A percentile compares a stretch with the other conserved stretches of the same genome.
These are phyloP conservation scores for Fraxinus dipetala DNA, from an alignment of 305 asterid genomes.

Conservation along the genomic window DNA sequence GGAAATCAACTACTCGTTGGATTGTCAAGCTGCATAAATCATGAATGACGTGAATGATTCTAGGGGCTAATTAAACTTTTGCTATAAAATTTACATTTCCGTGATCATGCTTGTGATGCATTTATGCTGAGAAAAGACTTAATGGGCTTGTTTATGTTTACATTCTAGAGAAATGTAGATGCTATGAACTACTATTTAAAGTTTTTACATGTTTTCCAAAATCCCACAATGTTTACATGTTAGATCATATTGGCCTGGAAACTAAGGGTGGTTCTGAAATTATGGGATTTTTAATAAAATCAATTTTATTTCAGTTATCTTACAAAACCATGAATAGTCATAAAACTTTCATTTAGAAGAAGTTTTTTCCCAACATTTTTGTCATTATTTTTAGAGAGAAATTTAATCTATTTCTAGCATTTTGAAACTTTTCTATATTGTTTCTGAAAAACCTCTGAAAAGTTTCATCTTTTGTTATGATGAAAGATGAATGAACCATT, in stretches of 20 bases:
- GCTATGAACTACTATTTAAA: neutral
- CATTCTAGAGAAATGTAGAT: neutral
- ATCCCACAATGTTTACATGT: neutral
- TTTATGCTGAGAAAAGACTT: neutral
- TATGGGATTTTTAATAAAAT: neutral
- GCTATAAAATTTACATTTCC: neutral
- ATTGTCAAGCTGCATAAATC: neutral
- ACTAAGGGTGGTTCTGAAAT: neutral
- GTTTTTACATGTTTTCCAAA: neutral
- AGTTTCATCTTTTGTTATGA: neutral
- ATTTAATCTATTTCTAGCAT: neutral
- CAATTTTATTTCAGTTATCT: neutral
- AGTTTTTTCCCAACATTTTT: neutral
- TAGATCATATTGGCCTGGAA: neutral
- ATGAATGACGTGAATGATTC: neutral
- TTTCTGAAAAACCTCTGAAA: neutral
- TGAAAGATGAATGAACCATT: neutral
- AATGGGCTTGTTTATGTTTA: neutral
- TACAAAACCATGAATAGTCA: neutral
- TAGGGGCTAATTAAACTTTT: neutral
- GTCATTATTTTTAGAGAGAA: neutral
- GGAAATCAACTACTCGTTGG: neutral
- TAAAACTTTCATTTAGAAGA: neutral
- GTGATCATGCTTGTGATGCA: neutral
- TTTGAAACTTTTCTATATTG: neutral